Evolutionary conservation across 345 rosid species (phyloP).

Genomic region (Sapria himalayana): DNA sequence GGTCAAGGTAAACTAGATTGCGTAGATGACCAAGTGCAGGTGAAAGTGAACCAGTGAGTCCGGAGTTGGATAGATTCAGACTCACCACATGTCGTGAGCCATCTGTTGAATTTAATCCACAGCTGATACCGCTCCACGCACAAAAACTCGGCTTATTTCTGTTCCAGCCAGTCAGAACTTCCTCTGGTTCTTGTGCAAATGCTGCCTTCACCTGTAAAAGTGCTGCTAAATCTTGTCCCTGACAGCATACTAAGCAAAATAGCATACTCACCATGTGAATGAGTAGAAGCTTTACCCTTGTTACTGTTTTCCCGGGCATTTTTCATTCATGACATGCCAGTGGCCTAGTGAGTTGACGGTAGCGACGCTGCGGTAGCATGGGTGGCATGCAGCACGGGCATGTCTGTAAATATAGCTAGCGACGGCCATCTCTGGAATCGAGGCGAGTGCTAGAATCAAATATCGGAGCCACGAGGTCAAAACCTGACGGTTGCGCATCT

Average conservation of each 20-base stretch:
- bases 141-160: conserved; percentile 28
- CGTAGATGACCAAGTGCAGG: conserved; percentile 37
- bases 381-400: too few species aligned
- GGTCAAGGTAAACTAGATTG: conserved; percentile 79
- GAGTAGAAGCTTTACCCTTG: conserved; percentile 2
- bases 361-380: too few species aligned
- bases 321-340: too few species aligned
- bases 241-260: conserved; percentile 10
- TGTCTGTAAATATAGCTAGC: too few species aligned
- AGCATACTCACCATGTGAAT: conserved; percentile 13
- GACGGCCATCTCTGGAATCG: too few species aligned
- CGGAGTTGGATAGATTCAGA: conserved; percentile 43
- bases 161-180: conserved; percentile 37
- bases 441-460: too few species aligned
- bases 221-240: conserved; percentile 15
- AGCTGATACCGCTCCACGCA: conserved; percentile 51
- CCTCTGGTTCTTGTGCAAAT: conserved; percentile 15
- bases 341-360: too few species aligned
- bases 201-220: conserved; percentile 45
- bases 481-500: too few species aligned
- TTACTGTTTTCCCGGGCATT: too few species aligned
- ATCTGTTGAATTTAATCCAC: conserved; percentile 16
- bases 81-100: conserved; percentile 21
- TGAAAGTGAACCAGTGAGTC: conserved; percentile 47
- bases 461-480: too few species aligned